Base-by-base conservation (phyloP, 1,139 yeast species). In the Blastobotrys proliferans region DNA sequence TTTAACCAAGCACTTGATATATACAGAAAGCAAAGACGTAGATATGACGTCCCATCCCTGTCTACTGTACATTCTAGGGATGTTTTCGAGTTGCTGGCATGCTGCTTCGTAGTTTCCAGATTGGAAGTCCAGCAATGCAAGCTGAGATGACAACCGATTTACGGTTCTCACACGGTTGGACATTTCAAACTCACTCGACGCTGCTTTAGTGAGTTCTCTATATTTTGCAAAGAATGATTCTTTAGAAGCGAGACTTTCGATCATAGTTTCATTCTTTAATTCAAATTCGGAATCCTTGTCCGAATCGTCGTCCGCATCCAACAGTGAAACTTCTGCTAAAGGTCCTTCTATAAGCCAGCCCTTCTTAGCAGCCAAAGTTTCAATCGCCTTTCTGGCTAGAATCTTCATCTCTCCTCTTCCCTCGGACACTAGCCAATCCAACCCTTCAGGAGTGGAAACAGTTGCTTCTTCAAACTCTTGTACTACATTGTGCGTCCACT, bases 31-130 rank as follows among this genome's bases (percentile, higher is more conserved):
- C 16, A 90, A 62, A 16, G 75, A 65, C 1, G 80, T 74, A 0
- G 95, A 87, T 58, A 88, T 76, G 33, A 70, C 67, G 46, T 74
- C 75, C 96, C 97, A 88, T 1, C 88, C 87, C 45, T 81, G 76
- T 21, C 72, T 61, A 14, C 76, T 70, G 55, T 83, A 87, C 46
- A 79, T 77, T 32, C 76, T 78, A 38, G 85, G 86, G 2, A 94
- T 78, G 18, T 79, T 76, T 37, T 79, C 77, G 8, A 90, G 66
- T 6, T 83, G 76, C 11, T 73, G 66, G 9, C 80, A 73, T 1
- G 95, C 84, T 35, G 74, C 74, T 31, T 71, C 70, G 52, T 78
- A 83, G 37, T 83, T 73, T 1, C 73, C 66, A 38, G 69, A 66
- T 50, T 79, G 79, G 57, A 76, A 83, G 38, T 82, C 78, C 18